phyloP scores from a whole-genome alignment of 345 rosid species.

The Mallotus nudiflorus region DNA sequence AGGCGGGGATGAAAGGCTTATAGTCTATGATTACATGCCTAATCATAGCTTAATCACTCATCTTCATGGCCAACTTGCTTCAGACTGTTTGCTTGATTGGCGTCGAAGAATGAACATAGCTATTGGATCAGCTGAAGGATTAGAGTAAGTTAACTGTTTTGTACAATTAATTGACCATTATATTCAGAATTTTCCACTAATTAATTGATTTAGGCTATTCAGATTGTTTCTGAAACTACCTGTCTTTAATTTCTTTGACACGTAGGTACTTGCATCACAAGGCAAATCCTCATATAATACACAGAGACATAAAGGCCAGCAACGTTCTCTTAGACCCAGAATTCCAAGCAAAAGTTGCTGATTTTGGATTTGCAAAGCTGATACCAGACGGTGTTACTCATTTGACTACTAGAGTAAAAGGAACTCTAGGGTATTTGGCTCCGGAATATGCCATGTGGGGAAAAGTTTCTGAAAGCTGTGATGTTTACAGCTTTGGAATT shows the following conservation, averaged over 20 bases:
- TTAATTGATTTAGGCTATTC: background rate
- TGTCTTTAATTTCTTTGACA: background rate
- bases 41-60: constrained; percentile 64
- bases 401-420: constrained; percentile 65
- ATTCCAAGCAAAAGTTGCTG: constrained; percentile 64
- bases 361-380: constrained; percentile 71
- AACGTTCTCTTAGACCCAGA: constrained; percentile 57
- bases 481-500: constrained; percentile 70
- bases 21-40: constrained; percentile 73
- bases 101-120: constrained; percentile 46
- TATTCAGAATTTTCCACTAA: background rate
- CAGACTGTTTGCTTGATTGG: constrained; percentile 64
- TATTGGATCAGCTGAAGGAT: constrained; percentile 66
- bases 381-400: constrained; percentile 66
- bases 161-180: background rate
- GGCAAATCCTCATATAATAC: constrained; percentile 68
- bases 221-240: background rate
- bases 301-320: constrained; percentile 68
- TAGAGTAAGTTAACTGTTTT: constrained; percentile 43
- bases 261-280: constrained; percentile 65
- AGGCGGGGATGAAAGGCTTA: constrained; percentile 63
- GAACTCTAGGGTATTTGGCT: constrained; percentile 66
- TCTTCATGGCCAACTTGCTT: constrained; percentile 62
- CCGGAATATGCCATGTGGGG: constrained; percentile 92
- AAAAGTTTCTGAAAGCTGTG: constrained; percentile 62